Conservation (phyloP, 176 grass and related monocot species). For the Oropetium thomaeum region DNA sequence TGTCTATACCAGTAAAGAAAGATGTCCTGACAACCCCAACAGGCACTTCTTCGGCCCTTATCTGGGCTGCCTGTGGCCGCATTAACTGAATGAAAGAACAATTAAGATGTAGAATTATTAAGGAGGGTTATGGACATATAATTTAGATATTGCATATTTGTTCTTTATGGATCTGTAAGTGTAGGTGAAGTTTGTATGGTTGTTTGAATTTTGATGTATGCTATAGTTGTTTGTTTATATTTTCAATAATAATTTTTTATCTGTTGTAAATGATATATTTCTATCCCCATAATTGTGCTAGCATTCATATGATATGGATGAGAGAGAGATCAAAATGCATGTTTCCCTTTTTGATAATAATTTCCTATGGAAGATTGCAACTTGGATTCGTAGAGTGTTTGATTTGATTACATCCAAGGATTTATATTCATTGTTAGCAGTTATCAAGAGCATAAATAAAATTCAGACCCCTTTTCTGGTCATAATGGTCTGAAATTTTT, state of each 20-base stretch:
- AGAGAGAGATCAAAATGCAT: neutral
- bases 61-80: neutral
- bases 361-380: neutral
- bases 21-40: neutral
- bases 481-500: slow-evolving; percentile 1
- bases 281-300: neutral
- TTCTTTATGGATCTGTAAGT: neutral
- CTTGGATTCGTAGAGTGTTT: neutral
- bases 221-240: neutral
- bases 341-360: neutral
- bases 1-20: neutral
- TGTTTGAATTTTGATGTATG: neutral
- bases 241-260: neutral
- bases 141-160: neutral
- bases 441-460: neutral
- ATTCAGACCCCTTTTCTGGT: neutral
- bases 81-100: neutral
- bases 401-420: too few species aligned
- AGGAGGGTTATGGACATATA: neutral
- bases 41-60: neutral
- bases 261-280: neutral
- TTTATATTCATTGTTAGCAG: neutral
- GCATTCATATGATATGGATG: neutral
- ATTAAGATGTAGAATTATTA: neutral
- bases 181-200: neutral